A percentile compares a stretch with the other conserved stretches of the same genome.
These are phyloP conservation scores for Sphaerosporella brunnea DNA, from an alignment of 495 filamentous ascomycete genomes.

Conservation along the genomic window DNA sequence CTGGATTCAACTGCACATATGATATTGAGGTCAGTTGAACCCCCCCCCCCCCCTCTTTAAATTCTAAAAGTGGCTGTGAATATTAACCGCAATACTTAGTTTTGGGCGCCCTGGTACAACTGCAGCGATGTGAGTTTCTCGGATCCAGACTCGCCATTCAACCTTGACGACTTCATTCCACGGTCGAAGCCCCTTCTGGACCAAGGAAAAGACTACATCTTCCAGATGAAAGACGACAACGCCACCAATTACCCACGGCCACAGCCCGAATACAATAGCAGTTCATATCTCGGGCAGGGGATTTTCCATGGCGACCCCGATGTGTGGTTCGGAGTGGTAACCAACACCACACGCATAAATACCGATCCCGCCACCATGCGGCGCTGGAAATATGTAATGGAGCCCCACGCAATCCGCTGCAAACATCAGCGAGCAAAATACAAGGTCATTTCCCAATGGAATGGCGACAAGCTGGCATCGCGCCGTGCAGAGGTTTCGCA, in stretches of 20 bases:
- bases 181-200: background rate
- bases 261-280: background rate
- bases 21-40: background rate
- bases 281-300: constrained; percentile 14
- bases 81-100: constrained; percentile 3
- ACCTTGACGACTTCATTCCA: background rate
- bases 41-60: too few relatives aligned
- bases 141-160: constrained; percentile 1
- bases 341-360: constrained; percentile 23
- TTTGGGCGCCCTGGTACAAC: constrained; percentile 29
- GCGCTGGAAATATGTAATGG: constrained; percentile 21
- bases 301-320: constrained; percentile 27
- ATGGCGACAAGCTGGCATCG: constrained; percentile 8
- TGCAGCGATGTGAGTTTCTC: constrained; percentile 18
- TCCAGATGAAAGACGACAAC: background rate
- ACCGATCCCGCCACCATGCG: constrained; percentile 3
- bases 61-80: background rate
- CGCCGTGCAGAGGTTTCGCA: background rate
- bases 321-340: constrained; percentile 28
- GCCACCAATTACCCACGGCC: background rate
- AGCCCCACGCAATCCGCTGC: constrained; percentile 26
- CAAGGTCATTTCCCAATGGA: constrained; percentile 8
- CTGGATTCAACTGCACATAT: constrained; percentile 29
- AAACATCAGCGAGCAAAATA: constrained; percentile 27
- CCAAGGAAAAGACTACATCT: background rate